Evolutionary conservation across 1,284 basidiomycete species (phyloP), one percentile per base, ranked within the genome.

Genomic region (Xanthoconium separans): DNA sequence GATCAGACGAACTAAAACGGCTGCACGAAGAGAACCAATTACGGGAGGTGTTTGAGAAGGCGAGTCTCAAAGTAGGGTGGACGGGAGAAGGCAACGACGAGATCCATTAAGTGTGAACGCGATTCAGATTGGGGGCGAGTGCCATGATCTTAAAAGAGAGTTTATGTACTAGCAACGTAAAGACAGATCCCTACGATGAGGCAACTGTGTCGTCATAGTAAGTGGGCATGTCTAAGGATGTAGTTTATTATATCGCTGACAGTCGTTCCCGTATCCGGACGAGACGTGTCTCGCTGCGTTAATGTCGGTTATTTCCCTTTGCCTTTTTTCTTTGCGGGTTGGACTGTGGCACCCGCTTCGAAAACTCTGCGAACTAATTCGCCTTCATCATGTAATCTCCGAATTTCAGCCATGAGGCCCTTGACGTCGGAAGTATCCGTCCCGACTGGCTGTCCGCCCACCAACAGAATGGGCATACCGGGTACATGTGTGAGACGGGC

Each of bases 401-500:
- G 75, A 56, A 92, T 78, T 29, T 85, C 79, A 37, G 78, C 73
- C 44, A 86, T 75, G 9, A 81, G 70, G 10, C 81, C 83, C 50
- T 47, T 63, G 13, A 48, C 27, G 18, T 68, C 53, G 1, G 50
- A 3, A 2, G 42, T 29, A 80, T 73, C 20, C 73, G 71, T 22
- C 79, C 85, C 67, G 13, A 91, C 68, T 2, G 78, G 69, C 50
- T 77, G 73, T 41, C 92, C 91, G 29, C 83, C 83, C 40, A 93
- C 70, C 51, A 93, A 75, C 4, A 93, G 76, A 46, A 92, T 72
- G 13, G 92, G 92, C 5, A 93, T 72, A 16, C 83, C 79, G 1
- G 73, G 58, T 2, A 77, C 69, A 9, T 70, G 73, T 0, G 89
- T 85, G 36, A 93, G 74, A 0, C 85, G 76, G 36, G 67, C 66